Evolutionary conservation across 371 early-diverging fungal species (phyloP).

Genomic region (Rhizomucor miehei): DNA sequence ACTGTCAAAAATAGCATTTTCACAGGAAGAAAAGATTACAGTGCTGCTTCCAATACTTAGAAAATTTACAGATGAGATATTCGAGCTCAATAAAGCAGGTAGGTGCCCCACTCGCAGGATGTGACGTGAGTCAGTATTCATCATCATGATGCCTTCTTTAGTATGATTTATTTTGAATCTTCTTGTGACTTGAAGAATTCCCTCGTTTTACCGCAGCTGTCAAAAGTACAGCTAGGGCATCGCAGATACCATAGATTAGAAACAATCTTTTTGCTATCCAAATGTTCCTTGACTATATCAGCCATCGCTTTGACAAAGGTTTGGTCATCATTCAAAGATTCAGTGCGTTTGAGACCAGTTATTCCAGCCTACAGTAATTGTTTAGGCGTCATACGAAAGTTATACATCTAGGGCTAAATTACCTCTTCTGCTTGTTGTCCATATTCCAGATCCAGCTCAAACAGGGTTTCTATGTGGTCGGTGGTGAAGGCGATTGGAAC

Average conservation of each 20-base stretch:
- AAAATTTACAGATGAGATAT: too few species aligned
- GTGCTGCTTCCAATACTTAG: too few species aligned
- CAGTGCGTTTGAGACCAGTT: slow-evolving; percentile 80
- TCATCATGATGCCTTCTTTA: too few species aligned
- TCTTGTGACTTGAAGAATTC: slow-evolving; percentile 46
- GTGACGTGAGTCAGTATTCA: too few species aligned
- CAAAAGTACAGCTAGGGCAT: slow-evolving; percentile 80
- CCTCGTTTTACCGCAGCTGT: slow-evolving; percentile 68
- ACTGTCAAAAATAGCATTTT: too few species aligned
- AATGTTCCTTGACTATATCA: slow-evolving; percentile 79
- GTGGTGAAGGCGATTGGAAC: slow-evolving; percentile 95
- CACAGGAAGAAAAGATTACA: too few species aligned
- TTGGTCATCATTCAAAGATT: slow-evolving; percentile 89
- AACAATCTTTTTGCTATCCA: slow-evolving; percentile 50
- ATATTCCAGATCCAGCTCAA: slow-evolving; percentile 92
- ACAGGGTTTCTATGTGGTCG: slow-evolving; percentile 96
- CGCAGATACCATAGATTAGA: slow-evolving; percentile 73
- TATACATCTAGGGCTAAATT: not conserved
- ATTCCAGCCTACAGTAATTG: slow-evolving; percentile 74
- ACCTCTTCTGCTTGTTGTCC: slow-evolving; percentile 84
- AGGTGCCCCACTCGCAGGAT: too few species aligned
- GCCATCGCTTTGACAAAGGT: slow-evolving; percentile 88
- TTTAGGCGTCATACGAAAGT: too few species aligned
- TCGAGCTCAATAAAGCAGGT: too few species aligned
- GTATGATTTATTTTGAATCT: too few species aligned